Percentiles rank a stretch among this genome's conserved stretches.
phyloP scores from a whole-genome alignment of 768 basidiomycete genomes.

The Dacryopinax spathularia region DNA sequence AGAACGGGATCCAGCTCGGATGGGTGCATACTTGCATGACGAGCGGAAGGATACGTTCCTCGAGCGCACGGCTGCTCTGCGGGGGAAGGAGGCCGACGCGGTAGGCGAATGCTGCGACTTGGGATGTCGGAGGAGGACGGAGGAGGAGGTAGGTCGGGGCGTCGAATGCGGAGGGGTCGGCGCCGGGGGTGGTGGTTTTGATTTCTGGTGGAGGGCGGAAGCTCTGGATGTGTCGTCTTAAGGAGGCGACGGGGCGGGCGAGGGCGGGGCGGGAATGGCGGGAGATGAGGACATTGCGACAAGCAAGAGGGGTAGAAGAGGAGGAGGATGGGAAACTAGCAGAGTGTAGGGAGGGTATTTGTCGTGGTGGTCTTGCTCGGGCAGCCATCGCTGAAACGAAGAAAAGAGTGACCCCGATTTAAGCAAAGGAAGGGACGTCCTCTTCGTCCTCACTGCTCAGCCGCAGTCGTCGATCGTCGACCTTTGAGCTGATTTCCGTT shows the following conservation, averaged over 20 bases:
- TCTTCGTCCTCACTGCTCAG: neutral
- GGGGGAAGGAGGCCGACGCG: slow-evolving; percentile 45
- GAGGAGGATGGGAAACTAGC: neutral
- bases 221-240: neutral
- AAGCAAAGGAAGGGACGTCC: neutral
- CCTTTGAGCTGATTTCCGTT: no score
- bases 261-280: neutral
- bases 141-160: slow-evolving; percentile 20
- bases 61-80: slow-evolving; percentile 5
- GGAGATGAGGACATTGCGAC: neutral
- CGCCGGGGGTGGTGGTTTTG: neutral
- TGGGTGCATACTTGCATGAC: slow-evolving; percentile 70
- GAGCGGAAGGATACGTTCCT: slow-evolving; percentile 11
- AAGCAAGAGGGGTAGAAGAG: no score
- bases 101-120: slow-evolving; percentile 61
- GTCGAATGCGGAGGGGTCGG: neutral
- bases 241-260: neutral
- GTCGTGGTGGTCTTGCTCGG: neutral
- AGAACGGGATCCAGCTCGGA: slow-evolving; percentile 46
- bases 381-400: no score
- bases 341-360: neutral
- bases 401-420: no score
- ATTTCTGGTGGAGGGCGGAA: neutral
- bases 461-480: no score
- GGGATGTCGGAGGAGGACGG: slow-evolving; percentile 56